Base-by-base conservation (phyloP, 306 rosid genomes). In the Mimosa bimucronata region DNA sequence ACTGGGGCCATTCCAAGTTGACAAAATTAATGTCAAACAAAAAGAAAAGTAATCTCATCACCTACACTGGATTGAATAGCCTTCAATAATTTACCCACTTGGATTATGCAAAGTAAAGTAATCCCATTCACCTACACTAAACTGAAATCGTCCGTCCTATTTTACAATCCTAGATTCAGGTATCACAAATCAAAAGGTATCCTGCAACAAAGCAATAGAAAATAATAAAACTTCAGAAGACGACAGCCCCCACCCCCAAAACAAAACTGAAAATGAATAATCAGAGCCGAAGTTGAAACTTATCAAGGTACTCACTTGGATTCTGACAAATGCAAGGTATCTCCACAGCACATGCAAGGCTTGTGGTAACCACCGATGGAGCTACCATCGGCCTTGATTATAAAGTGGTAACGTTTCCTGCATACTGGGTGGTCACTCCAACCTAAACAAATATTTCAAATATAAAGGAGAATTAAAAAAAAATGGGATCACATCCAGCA, bases 371-470 rank as follows among this genome's bases (percentile, higher is more conserved):
- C 98, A 75, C 99, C 98, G 80, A 95, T 91, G 85, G 98, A 90
- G 83, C 89, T 88, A 77, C 97, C 98, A 88, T 92, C 92, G 23
- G 97, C 91, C 81, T 91, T 93, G 79, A 95, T 90, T 48, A 95
- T 95, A 82, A 93, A 95, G 89, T 93, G 98, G 87, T 89, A 95
- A 14, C 99, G 94, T 73, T 95, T 95, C 61, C 88, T 88, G 46
- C 98, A 95, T 61, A 95, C 99, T 4, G 99, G 99, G 77, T 95
- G 95, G 13, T 92, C 93, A 78, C 99, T 95, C 98, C 98, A 95
- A 70, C 98, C 98, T 94, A 83, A 40, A 48, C 48, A 80, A 74
- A 65, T 67, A 45, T 64, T 61, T 38, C 66, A 78, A 74, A 53
- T 15, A 38, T 42, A 11, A 42, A 67, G 46, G 15, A 75, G 75